Percentiles rank a stretch among this genome's conserved stretches.
Conservation (phyloP, 257 asterid species). For the Thymus quinquecostatus region DNA sequence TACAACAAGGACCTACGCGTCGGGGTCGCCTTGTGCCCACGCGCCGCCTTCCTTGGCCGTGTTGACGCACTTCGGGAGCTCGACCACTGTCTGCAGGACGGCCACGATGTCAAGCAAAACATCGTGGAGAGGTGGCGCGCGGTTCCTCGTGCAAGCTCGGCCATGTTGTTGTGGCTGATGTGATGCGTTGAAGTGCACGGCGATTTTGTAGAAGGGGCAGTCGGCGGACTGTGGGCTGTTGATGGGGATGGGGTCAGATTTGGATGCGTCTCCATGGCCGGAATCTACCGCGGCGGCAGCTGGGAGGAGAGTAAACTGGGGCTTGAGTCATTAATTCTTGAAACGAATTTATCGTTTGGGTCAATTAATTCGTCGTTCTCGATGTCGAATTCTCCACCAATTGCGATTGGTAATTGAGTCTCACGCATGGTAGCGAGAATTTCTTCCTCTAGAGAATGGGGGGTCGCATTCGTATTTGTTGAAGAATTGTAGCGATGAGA, state of each 20-base stretch:
- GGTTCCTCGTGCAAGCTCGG: constrained; percentile 75
- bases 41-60: constrained; percentile 94
- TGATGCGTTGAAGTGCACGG: constrained; percentile 65
- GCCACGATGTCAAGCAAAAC: constrained; percentile 92
- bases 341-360: constrained; percentile 80
- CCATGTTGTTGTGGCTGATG: constrained; percentile 53
- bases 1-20: constrained; percentile 78
- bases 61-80: constrained; percentile 94
- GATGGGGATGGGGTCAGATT: constrained; percentile 49
- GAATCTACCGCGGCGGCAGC: constrained; percentile 36
- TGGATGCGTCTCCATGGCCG: constrained; percentile 41
- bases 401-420: constrained; percentile 42
- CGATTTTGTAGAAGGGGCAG: constrained; percentile 66
- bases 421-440: too few species aligned
- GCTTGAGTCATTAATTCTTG: constrained; percentile 67
- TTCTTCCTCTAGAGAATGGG: too few species aligned
- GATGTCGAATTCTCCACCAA: constrained; percentile 65
- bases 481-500: too few species aligned
- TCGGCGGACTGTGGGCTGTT: constrained; percentile 58
- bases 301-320: constrained; percentile 40
- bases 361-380: constrained; percentile 75
- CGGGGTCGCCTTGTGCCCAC: constrained; percentile 88
- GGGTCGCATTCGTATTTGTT: too few species aligned
- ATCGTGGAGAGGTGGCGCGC: constrained; percentile 71
- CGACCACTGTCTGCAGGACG: constrained; percentile 97